Conservation (phyloP, 768 basidiomycete species). For the Naganishia friedmannii region DNA sequence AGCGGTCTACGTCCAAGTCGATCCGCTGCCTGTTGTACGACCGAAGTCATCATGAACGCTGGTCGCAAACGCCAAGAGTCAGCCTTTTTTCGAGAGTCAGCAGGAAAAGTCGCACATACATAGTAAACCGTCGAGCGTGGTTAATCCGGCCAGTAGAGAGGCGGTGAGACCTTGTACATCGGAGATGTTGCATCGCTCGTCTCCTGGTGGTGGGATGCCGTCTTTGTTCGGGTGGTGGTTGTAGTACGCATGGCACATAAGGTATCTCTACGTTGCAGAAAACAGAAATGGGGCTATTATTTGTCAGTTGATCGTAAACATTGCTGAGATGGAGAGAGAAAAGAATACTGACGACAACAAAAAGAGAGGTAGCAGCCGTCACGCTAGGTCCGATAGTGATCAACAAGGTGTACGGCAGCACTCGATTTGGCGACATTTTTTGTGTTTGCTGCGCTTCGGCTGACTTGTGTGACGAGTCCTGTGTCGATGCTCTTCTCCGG, state of each 20-base stretch:
- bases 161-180: conserved; percentile 41
- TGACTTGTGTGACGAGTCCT: no score
- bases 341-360: conserved; percentile 43
- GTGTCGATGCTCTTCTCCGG: no score
- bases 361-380: conserved; percentile 43
- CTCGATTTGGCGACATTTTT: conserved; percentile 22
- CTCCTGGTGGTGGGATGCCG: conserved; percentile 30
- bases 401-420: conserved; percentile 41
- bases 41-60: conserved; percentile 44
- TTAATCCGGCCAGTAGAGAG: conserved; percentile 39
- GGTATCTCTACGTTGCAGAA: conserved; percentile 33
- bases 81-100: no score
- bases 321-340: no score
- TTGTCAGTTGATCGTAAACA: no score
- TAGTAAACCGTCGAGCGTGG: conserved; percentile 41
- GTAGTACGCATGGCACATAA: conserved; percentile 40
- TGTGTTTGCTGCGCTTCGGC: no score
- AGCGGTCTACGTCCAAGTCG: conserved; percentile 39
- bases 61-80: neutral
- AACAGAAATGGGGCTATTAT: no score
- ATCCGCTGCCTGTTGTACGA: conserved; percentile 43
- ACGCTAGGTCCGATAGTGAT: conserved; percentile 45
- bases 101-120: conserved; percentile 33
- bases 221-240: conserved; percentile 16
- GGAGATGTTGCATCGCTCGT: conserved; percentile 36